Evolutionary conservation across 306 rosid species (phyloP).

Genomic region (cucumber (Cucumis sativus)): DNA sequence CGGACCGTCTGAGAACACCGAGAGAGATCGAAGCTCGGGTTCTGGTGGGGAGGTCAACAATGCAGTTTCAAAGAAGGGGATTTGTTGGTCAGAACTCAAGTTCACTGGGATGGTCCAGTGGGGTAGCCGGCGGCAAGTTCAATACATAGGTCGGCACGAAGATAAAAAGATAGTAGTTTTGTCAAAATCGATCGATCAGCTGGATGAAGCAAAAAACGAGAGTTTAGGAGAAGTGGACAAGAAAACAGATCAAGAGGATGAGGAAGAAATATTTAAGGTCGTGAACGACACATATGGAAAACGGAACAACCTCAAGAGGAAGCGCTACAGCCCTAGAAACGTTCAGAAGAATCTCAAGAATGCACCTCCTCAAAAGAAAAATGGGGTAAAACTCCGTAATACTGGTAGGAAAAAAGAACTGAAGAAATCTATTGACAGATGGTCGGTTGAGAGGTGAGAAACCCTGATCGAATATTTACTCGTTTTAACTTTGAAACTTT

Average conservation of each 20-base stretch:
- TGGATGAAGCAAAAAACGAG: slow-evolving; percentile 17
- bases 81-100: slow-evolving; percentile 54
- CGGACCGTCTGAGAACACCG: slow-evolving; percentile 8
- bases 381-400: slow-evolving; percentile 15
- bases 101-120: slow-evolving; percentile 59
- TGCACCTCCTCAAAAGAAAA: slow-evolving; percentile 16
- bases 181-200: slow-evolving; percentile 9
- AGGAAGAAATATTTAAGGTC: slow-evolving; percentile 9
- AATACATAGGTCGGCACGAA: slow-evolving; percentile 41
- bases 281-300: slow-evolving; percentile 3
- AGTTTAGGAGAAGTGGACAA: slow-evolving; percentile 11
- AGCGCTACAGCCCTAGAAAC: slow-evolving; percentile 8
- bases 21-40: slow-evolving; percentile 11
- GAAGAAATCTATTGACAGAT: slow-evolving; percentile 35
- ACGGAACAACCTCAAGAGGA: slow-evolving; percentile 28
- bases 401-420: slow-evolving; percentile 22
- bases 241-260: neutral
- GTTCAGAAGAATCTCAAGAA: slow-evolving; percentile 15
- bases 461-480: neutral
- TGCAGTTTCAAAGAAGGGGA: slow-evolving; percentile 35
- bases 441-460: slow-evolving; percentile 39
- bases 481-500: neutral
- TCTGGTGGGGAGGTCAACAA: slow-evolving; percentile 11
- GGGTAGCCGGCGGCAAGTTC: slow-evolving; percentile 62
- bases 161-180: slow-evolving; percentile 25